Percentiles rank a stretch among this genome's conserved stretches.
Conservation (phyloP, 768 basidiomycete genomes). For the Tylopilus intermedius region DNA sequence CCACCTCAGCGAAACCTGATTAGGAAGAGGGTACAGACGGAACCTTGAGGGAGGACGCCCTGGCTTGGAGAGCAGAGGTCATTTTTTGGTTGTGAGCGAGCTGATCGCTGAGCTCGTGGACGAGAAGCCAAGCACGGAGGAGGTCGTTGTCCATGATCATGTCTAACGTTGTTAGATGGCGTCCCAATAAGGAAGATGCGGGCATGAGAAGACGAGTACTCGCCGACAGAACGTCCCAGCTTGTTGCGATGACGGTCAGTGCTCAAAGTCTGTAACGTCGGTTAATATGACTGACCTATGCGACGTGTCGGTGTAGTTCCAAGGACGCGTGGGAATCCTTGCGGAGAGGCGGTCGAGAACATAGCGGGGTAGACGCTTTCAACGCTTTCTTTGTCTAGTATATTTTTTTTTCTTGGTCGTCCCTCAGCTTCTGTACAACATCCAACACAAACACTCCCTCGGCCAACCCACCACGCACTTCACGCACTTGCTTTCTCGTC, state of each 20-base stretch:
- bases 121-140: conserved; percentile 69
- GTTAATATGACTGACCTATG: neutral
- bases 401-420: neutral
- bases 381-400: neutral
- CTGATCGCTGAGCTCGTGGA: conserved; percentile 80
- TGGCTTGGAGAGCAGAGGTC: conserved; percentile 58
- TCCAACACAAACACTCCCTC: conserved; percentile 27
- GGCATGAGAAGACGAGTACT: conserved; percentile 4
- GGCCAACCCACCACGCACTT: conserved; percentile 3
- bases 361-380: neutral
- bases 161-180: neutral
- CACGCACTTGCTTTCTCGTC: conserved; percentile 4
- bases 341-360: neutral
- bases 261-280: neutral
- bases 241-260: neutral
- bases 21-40: conserved; percentile 9
- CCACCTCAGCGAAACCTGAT: conserved; percentile 7
- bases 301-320: neutral
- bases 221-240: neutral
- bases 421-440: conserved; percentile 32
- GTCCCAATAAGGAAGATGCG: conserved; percentile 8
- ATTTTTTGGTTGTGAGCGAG: conserved; percentile 78
- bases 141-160: conserved; percentile 65
- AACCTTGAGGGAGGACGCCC: conserved; percentile 78
- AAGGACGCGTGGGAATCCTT: conserved; percentile 18